Evolutionary conservation across 2,329 filamentous ascomycete species (phyloP).

Genomic region (Diaporthe vaccinii): DNA sequence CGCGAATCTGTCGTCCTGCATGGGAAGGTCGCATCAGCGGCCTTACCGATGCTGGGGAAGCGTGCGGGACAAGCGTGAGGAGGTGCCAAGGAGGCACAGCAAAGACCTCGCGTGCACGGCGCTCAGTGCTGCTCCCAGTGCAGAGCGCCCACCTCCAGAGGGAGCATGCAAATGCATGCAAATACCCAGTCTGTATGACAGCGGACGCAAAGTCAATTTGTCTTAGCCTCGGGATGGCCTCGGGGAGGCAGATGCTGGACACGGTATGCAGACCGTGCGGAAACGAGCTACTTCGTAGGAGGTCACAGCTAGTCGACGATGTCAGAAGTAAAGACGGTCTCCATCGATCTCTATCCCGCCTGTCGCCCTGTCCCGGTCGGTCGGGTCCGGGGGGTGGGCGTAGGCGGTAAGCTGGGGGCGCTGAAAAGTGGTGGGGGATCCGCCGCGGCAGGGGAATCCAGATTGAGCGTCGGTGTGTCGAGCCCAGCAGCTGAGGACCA

Average conservation of each 20-base stretch:
- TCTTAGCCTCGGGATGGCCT: background rate
- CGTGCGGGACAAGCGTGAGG: background rate
- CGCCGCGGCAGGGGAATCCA: background rate
- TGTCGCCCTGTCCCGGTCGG: constrained; percentile 27
- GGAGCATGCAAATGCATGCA: background rate
- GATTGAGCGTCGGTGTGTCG: constrained; percentile 4
- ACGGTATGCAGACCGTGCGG: background rate
- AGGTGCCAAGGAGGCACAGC: background rate
- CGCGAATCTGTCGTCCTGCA: constrained; percentile 37
- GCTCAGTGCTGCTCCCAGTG: background rate
- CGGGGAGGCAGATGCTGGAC: background rate
- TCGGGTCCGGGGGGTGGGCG: constrained; percentile 15
- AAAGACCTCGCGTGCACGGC: background rate
- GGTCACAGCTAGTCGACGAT: background rate
- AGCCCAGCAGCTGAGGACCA: constrained; percentile 12
- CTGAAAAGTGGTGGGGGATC: background rate
- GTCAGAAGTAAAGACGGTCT: background rate
- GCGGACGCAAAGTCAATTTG: background rate
- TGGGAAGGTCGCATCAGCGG: constrained; percentile 31
- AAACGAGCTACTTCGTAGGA: background rate
- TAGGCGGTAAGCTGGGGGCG: no score
- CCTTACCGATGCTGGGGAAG: background rate
- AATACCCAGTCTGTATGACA: background rate
- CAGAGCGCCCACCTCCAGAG: background rate
- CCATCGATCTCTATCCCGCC: background rate